Evolutionary conservation across 768 basidiomycete genomes (phyloP).

Genomic region (Asterophora parasitica): DNA sequence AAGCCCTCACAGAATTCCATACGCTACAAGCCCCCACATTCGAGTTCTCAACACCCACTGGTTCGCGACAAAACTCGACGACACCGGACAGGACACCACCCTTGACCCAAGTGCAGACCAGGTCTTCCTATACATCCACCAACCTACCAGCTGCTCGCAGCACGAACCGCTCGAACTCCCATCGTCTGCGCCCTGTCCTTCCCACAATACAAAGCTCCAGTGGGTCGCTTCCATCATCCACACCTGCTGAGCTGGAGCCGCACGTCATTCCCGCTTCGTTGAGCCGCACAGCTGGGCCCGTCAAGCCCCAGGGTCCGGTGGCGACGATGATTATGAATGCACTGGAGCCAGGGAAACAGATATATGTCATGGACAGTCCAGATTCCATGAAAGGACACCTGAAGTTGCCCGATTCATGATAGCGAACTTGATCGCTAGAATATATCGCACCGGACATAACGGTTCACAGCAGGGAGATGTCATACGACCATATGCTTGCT

Average conservation of each 20-base stretch:
- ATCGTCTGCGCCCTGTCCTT: neutral
- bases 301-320: slow-evolving; percentile 13
- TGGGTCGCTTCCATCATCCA: slow-evolving; percentile 2
- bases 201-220: slow-evolving; percentile 3
- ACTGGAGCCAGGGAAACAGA: slow-evolving; percentile 25
- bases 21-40: slow-evolving; percentile 41
- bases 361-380: slow-evolving; percentile 35
- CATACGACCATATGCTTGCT: neutral
- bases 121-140: slow-evolving; percentile 5
- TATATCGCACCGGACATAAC: too few species aligned
- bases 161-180: neutral
- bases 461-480: too few species aligned
- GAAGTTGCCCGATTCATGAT: slow-evolving; percentile 19
- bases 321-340: slow-evolving; percentile 29
- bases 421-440: neutral
- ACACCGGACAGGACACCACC: slow-evolving; percentile 15
- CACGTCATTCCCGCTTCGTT: slow-evolving; percentile 13
- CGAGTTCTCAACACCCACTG: slow-evolving; percentile 26
- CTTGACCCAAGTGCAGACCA: neutral
- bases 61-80: slow-evolving; percentile 14
- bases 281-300: slow-evolving; percentile 11
- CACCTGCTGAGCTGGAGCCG: slow-evolving; percentile 1
- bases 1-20: slow-evolving; percentile 46
- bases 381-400: slow-evolving; percentile 25
- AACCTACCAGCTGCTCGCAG: slow-evolving; percentile 4